Percentiles rank a stretch among this genome's conserved stretches.
Conservation (phyloP, 208 protist genomes). For the Strigomonas culicis region DNA sequence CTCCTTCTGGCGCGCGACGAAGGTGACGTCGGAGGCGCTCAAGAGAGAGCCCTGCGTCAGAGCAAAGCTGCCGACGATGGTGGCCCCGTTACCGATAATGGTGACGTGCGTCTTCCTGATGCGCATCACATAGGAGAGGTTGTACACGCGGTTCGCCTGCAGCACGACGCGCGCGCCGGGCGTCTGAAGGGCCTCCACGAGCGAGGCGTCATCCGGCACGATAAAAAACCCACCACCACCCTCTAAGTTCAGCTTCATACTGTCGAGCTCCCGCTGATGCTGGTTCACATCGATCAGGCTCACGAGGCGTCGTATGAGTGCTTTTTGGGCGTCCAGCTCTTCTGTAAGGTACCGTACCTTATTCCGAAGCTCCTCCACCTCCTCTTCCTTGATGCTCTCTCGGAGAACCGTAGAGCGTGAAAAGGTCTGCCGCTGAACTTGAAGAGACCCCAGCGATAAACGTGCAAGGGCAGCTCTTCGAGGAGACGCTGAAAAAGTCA, state of each 20-base stretch:
- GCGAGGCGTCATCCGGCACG: conserved; percentile 30
- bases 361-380: neutral
- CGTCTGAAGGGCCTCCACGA: conserved; percentile 36
- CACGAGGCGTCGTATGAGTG: conserved; percentile 23
- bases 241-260: conserved; percentile 18
- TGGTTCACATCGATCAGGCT: conserved; percentile 20
- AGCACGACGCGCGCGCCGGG: conserved; percentile 50
- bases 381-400: too few species aligned
- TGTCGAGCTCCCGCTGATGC: conserved; percentile 18
- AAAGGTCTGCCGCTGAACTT: too few species aligned
- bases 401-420: too few species aligned
- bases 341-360: neutral
- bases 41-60: conserved; percentile 34
- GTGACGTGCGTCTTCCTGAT: conserved; percentile 37
- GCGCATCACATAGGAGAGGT: conserved; percentile 27
- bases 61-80: conserved; percentile 38
- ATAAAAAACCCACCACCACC: conserved; percentile 49
- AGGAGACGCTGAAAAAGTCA: too few species aligned
- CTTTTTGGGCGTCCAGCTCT: conserved; percentile 19
- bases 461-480: too few species aligned
- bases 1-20: neutral
- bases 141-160: conserved; percentile 33
- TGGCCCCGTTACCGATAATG: conserved; percentile 52
- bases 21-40: conserved; percentile 30
- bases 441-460: too few species aligned